These are phyloP conservation scores for Nigrograna mackinnonii DNA, from an alignment of 2,329 filamentous ascomycete species.

Conservation along the genomic window DNA sequence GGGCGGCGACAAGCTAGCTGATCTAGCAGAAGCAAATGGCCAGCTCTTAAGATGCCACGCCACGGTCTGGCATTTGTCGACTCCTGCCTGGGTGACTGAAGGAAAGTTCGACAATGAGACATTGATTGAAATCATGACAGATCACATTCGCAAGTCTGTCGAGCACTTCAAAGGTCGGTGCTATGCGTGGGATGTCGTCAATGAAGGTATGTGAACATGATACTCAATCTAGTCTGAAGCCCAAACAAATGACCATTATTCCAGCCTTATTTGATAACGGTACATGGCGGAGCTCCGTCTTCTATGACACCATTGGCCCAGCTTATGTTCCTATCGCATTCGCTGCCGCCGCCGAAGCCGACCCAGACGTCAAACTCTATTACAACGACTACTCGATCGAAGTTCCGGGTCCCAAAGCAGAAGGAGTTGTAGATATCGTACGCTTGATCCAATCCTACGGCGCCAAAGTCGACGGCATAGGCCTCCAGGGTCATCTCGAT, in stretches of 20 bases:
- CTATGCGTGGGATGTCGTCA: slow-evolving; percentile 45
- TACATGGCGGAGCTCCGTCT: slow-evolving; percentile 47
- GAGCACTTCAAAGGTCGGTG: slow-evolving; percentile 44
- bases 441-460: slow-evolving; percentile 37
- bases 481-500: slow-evolving; percentile 59
- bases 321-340: slow-evolving; percentile 52
- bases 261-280: slow-evolving; percentile 50
- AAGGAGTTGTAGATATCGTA: slow-evolving; percentile 40
- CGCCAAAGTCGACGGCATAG: slow-evolving; percentile 43
- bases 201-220: slow-evolving; percentile 28
- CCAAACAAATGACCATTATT: slow-evolving; percentile 1
- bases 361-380: slow-evolving; percentile 46
- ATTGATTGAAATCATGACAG: slow-evolving; percentile 44
- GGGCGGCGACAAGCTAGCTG: slow-evolving; percentile 37
- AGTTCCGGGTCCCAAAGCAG: slow-evolving; percentile 38
- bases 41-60: slow-evolving; percentile 44
- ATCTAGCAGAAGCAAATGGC: slow-evolving; percentile 39
- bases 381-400: slow-evolving; percentile 53
- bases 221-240: too few species aligned
- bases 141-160: slow-evolving; percentile 45
- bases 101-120: slow-evolving; percentile 45
- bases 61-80: slow-evolving; percentile 46
- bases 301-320: slow-evolving; percentile 47
- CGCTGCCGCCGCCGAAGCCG: slow-evolving; percentile 43
- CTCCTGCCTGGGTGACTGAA: slow-evolving; percentile 46